Evolutionary conservation across 129 eudicot genomes (phyloP), one percentile per base, ranked within the genome.

Genomic region (Escallonia herrerae): DNA sequence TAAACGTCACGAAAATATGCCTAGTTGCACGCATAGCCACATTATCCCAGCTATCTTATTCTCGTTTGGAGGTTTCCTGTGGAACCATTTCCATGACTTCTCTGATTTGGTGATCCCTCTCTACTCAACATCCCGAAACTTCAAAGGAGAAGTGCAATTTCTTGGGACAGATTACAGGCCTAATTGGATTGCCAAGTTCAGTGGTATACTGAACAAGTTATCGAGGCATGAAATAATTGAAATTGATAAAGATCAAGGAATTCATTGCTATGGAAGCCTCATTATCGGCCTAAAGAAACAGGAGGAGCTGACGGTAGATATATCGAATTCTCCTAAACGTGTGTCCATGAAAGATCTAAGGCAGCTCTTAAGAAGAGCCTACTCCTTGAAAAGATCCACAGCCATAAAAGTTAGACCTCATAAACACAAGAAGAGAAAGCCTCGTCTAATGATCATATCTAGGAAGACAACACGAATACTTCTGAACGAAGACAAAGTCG

Each of bases 61-160:
- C 83, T 88, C 89, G 0, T 14, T 61, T 0, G 93, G 89, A 33
- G 96, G 96, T 37, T 88, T 58, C 53, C 56, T 86, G 0, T 89
- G 91, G 5, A 88, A 88, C 64, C 79, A 69, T n/a, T 88, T 79
- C 74, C 96, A 88, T 57, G 91, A 74, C 61, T 84, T 84, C 40
- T 55, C 85, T 4, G 93, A 88, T 67, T 56, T 76, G 5, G 3
- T 84, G 5, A 40, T 84, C 45, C 96, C 96, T 10, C 42, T 88
- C 15, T 77, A 54, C 60, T 63, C 85, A 49, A 84, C 86, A 1
- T 74, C 96, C 2, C 65, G 43, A 2, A 60, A 53, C 45, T 88
- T 79, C 70, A 58, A 65, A 46, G 52, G 66, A 49, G 68, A 84
- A 48, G 89, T 88, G 4, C 76, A 79, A 22, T 75, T 88, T 57